Percentiles rank a stretch among this genome's conserved stretches.
Evolutionary conservation across 805 yeast genomes (phyloP).

Genomic region (Saccharomycopsis sp.): DNA sequence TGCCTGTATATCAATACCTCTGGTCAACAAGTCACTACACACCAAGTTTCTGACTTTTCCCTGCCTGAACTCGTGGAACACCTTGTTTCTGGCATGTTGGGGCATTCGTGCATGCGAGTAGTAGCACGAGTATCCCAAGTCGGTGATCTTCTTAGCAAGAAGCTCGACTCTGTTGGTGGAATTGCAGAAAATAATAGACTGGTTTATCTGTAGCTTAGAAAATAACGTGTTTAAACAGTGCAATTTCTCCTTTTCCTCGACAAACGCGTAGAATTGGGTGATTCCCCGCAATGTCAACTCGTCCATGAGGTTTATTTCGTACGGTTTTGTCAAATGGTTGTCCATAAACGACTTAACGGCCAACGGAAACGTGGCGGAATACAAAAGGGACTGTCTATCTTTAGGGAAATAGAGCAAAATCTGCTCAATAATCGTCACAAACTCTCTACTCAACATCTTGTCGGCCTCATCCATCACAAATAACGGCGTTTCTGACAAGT

Average conservation of each 20-base stretch:
- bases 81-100: conserved; percentile 93
- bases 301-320: conserved; percentile 95
- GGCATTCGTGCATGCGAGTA: conserved; percentile 98
- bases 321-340: conserved; percentile 81
- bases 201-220: conserved; percentile 91
- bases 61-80: conserved; percentile 97
- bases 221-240: conserved; percentile 94
- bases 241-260: conserved; percentile 91
- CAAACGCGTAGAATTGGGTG: conserved; percentile 97
- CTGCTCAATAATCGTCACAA: conserved; percentile 80
- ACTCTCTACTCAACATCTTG: conserved; percentile 88
- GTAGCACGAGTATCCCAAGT: conserved; percentile 92
- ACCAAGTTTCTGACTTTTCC: conserved; percentile 96
- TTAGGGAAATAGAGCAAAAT: conserved; percentile 75
- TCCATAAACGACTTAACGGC: conserved; percentile 92
- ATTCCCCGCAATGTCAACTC: conserved; percentile 94
- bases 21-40: conserved; percentile 90
- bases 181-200: conserved; percentile 94
- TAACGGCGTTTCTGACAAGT: conserved; percentile 75
- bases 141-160: conserved; percentile 92
- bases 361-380: conserved; percentile 94
- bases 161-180: conserved; percentile 95
- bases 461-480: conserved; percentile 99
- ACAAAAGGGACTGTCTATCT: conserved; percentile 76
- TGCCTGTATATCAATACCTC: conserved; percentile 99